Base-by-base conservation (phyloP, 331 rosid genomes). In the Prunus yedoensis region DNA sequence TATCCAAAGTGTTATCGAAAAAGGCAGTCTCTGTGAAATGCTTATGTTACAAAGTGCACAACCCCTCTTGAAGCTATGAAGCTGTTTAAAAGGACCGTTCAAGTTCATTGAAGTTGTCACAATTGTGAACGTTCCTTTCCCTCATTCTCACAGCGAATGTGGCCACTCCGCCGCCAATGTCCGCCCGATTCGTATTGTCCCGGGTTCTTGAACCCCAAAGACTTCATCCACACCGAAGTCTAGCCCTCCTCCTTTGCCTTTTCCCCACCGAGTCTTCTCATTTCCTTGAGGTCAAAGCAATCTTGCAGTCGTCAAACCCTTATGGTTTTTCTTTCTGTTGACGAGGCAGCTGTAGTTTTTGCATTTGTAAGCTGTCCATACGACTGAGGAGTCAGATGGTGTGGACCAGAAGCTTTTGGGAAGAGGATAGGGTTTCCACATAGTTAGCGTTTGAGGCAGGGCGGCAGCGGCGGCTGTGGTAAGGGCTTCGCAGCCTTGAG, bases 401-500 rank as follows among this genome's bases (percentile, higher is more conserved):
- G 83, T 81, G 56, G 86, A 38, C 88, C 90, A 86, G 8, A 72
- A 73, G 41, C 86, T 78, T 0, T 70, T 14, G 0, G 90, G 86
- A 10, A 81, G 21, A 15, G 84, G 86, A 54, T 58, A 52, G 1
- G 88, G 88, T n/a, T 16, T 81, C 81, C 1, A 69, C 68, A 51
- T 18, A 63, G 15, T 57, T 20, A 1, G 68, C 25, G 0, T 81
- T 70, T 4, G 82, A 64, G 16, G 83, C 84, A 0, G 88, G 79
- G 12, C 83, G 84, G 73, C 87, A 86, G 23, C 88, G 82, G 14
- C 86, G 80, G 28, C 88, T n/a, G 86, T 4, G 88, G 88, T 61
- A 83, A 84, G 0, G 90, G 90, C 61, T n/a, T 86, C 90, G 8
- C 88, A 86, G 50, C 90, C 4, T 81, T 78, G 73, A 86, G 83